Base-by-base conservation (phyloP, 306 rosid genomes). In the Gynostemma pentaphyllum region DNA sequence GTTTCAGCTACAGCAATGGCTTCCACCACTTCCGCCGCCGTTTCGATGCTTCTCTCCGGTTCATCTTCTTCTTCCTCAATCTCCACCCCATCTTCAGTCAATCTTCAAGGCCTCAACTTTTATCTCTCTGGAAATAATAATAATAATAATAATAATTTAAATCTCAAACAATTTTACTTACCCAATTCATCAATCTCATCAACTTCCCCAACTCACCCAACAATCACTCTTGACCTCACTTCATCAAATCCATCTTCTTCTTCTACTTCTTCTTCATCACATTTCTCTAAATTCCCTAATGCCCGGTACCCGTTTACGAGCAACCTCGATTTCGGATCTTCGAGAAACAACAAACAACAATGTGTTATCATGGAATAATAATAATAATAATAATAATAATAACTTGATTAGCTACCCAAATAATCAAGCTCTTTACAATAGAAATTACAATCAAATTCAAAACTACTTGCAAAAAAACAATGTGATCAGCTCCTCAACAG, bases 11-110 rank as follows among this genome's bases (percentile, higher is more conserved):
- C 77, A 14, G 68, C 77, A 63, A 76, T 92, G 94, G 99, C 99
- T 23, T 92, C 99, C 79, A 84, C 95, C 49, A 92, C 99, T 51
- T 88, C 99, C 0, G 99, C 99, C 0, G 99, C 99, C 0, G 96
- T 87, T 23, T 84, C 99, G 45, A 88, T 92, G 96, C 78, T 92
- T 4, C 22, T 84, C 23, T 82, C 96, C 10, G 96, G 88, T 49
- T 86, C 96, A 15, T 71, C 88, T 45, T 71, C 76, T 68, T 71
- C 88, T 45, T 71, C 76, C 69, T 83, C 82, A 8, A 1, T 79
- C 1, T 1, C 51, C 19, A 6, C 70, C 34, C 22, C 55, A 15
- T 28, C 44, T 5, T 19, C 74, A 9, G 9, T 73, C n/a, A 75
- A 60, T 45, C 86, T 76, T 39, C 79, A 71, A 13, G 85, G 86